These are phyloP conservation scores for Lathyrus oleraceus DNA, from an alignment of 306 rosid species.

Conservation along the genomic window DNA sequence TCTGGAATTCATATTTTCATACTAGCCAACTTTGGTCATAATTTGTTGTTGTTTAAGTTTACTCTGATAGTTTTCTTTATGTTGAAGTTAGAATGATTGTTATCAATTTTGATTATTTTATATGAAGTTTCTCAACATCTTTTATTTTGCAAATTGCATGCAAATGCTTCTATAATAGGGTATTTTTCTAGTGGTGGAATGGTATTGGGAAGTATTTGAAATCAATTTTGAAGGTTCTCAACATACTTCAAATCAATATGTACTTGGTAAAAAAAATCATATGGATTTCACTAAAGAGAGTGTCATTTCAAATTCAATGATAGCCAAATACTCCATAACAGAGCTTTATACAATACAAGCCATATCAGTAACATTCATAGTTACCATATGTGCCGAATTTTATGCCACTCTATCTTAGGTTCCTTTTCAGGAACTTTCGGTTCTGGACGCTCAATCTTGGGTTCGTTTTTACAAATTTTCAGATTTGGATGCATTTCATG, in stretches of 20 bases:
- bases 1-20: background rate
- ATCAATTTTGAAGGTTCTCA: no score
- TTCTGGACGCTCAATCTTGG: background rate
- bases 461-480: background rate
- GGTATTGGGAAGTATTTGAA: no score
- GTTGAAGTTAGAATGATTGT: slow-evolving; percentile 15
- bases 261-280: background rate
- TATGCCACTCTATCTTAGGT: slow-evolving; percentile 8
- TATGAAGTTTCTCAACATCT: background rate
- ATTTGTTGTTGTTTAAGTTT: slow-evolving; percentile 27
- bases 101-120: slow-evolving; percentile 21
- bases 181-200: background rate
- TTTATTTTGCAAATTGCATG: slow-evolving; percentile 1
- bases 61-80: slow-evolving; percentile 3
- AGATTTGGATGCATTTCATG: background rate
- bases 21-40: slow-evolving; percentile 1
- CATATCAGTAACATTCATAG: slow-evolving; percentile 9
- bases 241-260: no score
- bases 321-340: background rate
- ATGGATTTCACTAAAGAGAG: background rate
- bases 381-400: slow-evolving; percentile 75
- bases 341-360: background rate
- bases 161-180: background rate
- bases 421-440: background rate
- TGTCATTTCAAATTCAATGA: background rate